Conservation (phyloP, 305 asterid species). For the Plantago lanceolata region DNA sequence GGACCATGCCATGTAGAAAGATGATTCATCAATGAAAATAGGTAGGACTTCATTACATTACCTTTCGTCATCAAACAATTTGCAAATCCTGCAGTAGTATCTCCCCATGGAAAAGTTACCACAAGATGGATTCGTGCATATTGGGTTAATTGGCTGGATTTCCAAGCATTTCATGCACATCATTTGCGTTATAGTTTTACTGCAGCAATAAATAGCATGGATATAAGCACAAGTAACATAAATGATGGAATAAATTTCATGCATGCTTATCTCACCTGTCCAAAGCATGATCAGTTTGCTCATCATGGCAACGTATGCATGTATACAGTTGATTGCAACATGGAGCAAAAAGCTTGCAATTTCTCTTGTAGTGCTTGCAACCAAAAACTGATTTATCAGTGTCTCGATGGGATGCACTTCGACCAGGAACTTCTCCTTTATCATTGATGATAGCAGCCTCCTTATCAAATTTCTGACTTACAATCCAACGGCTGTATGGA, state of each 20-base stretch:
- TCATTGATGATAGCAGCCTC: constrained; percentile 34
- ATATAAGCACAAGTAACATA: constrained; percentile 11
- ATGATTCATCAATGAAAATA: constrained; percentile 16
- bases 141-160: constrained; percentile 58
- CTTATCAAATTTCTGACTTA: constrained; percentile 49
- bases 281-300: constrained; percentile 59
- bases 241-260: constrained; percentile 13
- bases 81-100: constrained; percentile 80
- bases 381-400: constrained; percentile 49
- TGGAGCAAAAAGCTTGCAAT: constrained; percentile 69
- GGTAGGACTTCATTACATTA: constrained; percentile 34
- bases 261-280: constrained; percentile 55
- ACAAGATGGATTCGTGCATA: constrained; percentile 52
- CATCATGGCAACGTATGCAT: constrained; percentile 92
- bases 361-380: constrained; percentile 79
- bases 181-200: constrained; percentile 63
- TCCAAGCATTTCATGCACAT: constrained; percentile 85
- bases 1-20: constrained; percentile 18
- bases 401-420: constrained; percentile 58
- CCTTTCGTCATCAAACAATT: constrained; percentile 77
- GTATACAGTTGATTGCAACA: constrained; percentile 79
- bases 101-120: constrained; percentile 68
- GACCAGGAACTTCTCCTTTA: constrained; percentile 55
- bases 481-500: constrained; percentile 57
- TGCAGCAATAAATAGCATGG: constrained; percentile 39